Conservation (phyloP, 1,284 basidiomycete genomes). For the Singerocomus inundabilis region DNA sequence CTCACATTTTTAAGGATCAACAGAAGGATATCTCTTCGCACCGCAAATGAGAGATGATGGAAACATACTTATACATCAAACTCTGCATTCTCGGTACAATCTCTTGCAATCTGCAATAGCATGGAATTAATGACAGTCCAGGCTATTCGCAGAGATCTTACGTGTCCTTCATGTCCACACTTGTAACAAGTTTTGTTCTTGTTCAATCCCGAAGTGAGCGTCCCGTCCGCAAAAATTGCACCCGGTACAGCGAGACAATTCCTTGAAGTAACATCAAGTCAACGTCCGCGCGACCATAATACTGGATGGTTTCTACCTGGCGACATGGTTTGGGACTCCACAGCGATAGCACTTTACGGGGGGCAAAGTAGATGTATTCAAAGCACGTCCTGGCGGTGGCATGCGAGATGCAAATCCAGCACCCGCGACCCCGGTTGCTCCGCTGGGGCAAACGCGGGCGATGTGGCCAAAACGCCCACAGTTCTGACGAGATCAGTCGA, state of each 20-base stretch:
- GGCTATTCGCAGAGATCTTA: constrained; percentile 36
- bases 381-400: constrained; percentile 66
- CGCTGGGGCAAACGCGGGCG: constrained; percentile 69
- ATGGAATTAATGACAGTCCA: constrained; percentile 7
- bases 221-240: constrained; percentile 47
- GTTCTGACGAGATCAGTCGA: constrained; percentile 43
- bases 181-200: constrained; percentile 83
- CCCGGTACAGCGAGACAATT: constrained; percentile 77
- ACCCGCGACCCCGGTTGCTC: constrained; percentile 37
- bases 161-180: constrained; percentile 83
- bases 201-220: constrained; percentile 42
- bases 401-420: constrained; percentile 59
- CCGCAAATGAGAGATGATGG: constrained; percentile 4
- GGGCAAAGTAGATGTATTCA: constrained; percentile 75
- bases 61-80: constrained; percentile 37
- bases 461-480: constrained; percentile 81
- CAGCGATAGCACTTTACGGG: constrained; percentile 83
- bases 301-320: constrained; percentile 47
- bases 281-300: neutral
- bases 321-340: constrained; percentile 80
- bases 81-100: constrained; percentile 66
- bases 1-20: constrained; percentile 13
- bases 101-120: constrained; percentile 65
- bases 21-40: constrained; percentile 11
- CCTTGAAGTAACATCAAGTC: constrained; percentile 38